These are phyloP conservation scores for Setomelanomma holmii DNA, from an alignment of 2,329 filamentous ascomycete species.

Conservation along the genomic window DNA sequence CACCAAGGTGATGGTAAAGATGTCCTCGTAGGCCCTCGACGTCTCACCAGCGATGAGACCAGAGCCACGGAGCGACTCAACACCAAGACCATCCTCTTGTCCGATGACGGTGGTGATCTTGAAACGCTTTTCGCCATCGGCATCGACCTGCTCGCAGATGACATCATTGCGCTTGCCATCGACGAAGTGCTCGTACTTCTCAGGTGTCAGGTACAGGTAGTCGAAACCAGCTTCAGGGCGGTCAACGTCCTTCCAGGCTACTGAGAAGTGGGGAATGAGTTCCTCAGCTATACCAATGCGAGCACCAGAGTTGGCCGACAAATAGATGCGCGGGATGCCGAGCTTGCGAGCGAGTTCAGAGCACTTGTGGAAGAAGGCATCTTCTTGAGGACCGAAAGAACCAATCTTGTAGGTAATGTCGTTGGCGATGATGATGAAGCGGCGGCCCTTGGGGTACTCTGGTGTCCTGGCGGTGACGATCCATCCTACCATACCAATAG, in stretches of 20 bases:
- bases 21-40: conserved; percentile 95
- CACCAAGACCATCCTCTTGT: conserved; percentile 93
- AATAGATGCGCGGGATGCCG: conserved; percentile 94
- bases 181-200: conserved; percentile 85
- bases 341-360: conserved; percentile 93
- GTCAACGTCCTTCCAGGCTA: conserved; percentile 87
- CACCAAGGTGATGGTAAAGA: conserved; percentile 97
- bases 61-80: conserved; percentile 95
- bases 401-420: conserved; percentile 99
- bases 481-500: conserved; percentile 98
- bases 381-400: conserved; percentile 94
- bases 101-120: conserved; percentile 95
- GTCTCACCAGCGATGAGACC: conserved; percentile 98
- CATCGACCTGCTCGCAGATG: conserved; percentile 85
- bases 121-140: conserved; percentile 88
- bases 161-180: conserved; percentile 76
- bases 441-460: conserved; percentile 90
- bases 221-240: conserved; percentile 92
- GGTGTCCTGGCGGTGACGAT: conserved; percentile 92
- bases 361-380: conserved; percentile 99
- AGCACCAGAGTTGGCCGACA: conserved; percentile 98
- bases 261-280: conserved; percentile 95
- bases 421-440: conserved; percentile 97
- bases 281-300: conserved; percentile 96
- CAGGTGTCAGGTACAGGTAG: conserved; percentile 91